These are phyloP conservation scores for Aspergillus coremiiformis DNA, from an alignment of 495 filamentous ascomycete genomes.

Conservation along the genomic window DNA sequence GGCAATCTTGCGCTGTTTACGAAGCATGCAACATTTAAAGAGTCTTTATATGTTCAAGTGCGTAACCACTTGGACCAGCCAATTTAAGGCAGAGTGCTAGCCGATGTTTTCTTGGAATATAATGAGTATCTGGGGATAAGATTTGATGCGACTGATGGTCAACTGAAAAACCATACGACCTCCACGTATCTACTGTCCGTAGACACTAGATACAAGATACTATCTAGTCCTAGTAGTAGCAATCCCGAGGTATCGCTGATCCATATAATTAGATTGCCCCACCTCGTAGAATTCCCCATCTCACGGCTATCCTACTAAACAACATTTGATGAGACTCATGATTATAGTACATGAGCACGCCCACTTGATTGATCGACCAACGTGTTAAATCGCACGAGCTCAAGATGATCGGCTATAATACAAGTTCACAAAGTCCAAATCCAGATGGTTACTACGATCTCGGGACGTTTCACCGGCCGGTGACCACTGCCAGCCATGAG, in stretches of 20 bases:
- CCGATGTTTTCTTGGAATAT: not conserved
- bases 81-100: constrained; percentile 4
- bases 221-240: too few relatives aligned
- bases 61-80: constrained; percentile 8
- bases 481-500: constrained; percentile 32
- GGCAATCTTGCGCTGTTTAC: not conserved
- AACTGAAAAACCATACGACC: too few relatives aligned
- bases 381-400: too few relatives aligned
- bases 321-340: not conserved
- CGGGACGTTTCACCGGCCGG: constrained; percentile 40
- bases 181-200: too few relatives aligned
- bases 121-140: too few relatives aligned
- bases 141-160: too few relatives aligned
- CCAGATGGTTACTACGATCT: constrained; percentile 45
- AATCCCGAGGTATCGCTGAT: too few relatives aligned
- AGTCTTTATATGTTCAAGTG: constrained; percentile 6
- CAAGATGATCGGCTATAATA: constrained; percentile 1
- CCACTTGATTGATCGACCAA: not conserved
- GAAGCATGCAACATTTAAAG: constrained; percentile 4
- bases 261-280: not conserved
- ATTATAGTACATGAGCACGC: not conserved
- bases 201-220: too few relatives aligned
- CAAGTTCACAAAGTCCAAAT: not conserved
- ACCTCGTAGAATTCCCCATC: not conserved
- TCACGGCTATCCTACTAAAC: not conserved